These are phyloP conservation scores for Rhodotorula sp. DNA, from an alignment of 1,284 basidiomycete species.

Conservation along the genomic window DNA sequence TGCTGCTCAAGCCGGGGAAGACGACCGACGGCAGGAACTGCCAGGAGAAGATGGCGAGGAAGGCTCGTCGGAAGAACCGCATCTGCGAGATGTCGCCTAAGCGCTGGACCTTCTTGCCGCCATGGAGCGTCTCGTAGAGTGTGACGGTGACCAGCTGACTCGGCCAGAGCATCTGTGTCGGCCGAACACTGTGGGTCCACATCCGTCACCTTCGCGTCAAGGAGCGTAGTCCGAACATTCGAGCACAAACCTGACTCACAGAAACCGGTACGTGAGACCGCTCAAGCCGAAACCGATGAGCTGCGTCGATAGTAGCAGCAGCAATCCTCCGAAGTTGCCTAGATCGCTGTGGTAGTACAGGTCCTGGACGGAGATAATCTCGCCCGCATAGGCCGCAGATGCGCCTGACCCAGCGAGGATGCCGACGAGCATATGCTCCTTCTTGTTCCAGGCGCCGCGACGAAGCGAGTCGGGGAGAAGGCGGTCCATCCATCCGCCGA, in stretches of 20 bases:
- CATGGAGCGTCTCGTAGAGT: slow-evolving; percentile 49
- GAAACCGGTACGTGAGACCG: slow-evolving; percentile 49
- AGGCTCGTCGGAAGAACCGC: slow-evolving; percentile 42
- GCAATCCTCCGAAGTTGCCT: slow-evolving; percentile 43
- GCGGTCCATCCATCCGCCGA: slow-evolving; percentile 29
- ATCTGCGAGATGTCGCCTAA: slow-evolving; percentile 34
- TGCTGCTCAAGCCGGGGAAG: slow-evolving; percentile 50
- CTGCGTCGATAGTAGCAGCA: slow-evolving; percentile 58
- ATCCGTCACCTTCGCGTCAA: background rate
- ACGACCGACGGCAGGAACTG: slow-evolving; percentile 46
- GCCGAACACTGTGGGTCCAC: slow-evolving; percentile 40
- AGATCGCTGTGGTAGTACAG: slow-evolving; percentile 45
- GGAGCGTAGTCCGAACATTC: too few species aligned
- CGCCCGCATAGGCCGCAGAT: slow-evolving; percentile 46
- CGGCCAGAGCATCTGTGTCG: slow-evolving; percentile 47
- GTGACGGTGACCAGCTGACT: slow-evolving; percentile 48
- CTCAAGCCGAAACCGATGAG: slow-evolving; percentile 58
- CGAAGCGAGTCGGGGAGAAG: slow-evolving; percentile 47
- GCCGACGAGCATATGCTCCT: slow-evolving; percentile 50
- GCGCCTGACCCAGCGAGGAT: slow-evolving; percentile 35
- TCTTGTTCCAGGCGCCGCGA: slow-evolving; percentile 56
- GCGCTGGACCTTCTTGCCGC: slow-evolving; percentile 43
- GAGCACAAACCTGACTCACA: slow-evolving; percentile 29
- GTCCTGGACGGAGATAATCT: slow-evolving; percentile 48
- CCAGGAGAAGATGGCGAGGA: slow-evolving; percentile 44